Evolutionary conservation across 225 moss, liverwort and hornwort genomes (phyloP), one percentile per base, ranked within the genome.

Genomic region (Anthoceros angustus): DNA sequence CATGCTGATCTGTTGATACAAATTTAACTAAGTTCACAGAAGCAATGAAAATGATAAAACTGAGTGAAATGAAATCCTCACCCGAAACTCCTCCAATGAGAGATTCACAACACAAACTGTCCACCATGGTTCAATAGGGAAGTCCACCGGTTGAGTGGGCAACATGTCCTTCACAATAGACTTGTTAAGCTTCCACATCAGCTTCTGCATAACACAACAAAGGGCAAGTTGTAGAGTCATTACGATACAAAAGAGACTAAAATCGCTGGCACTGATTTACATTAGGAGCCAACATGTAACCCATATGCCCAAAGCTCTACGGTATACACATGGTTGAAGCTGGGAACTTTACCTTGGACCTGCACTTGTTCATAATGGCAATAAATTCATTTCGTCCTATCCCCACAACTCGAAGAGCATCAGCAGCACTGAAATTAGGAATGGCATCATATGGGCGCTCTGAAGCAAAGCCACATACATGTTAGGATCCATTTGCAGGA

Each of bases 181-280:
- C 72, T 98, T 98, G 71, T 98, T 98, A 63, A 98, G 85, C 86
- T 98, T 98, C 98, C 98, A 98, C 98, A 98, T 98, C 25, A 98
- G 65, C 77, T 89, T 98, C 95, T 98, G 80, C 72, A 79, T 23
- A 12, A 25, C 12, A 15, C 10, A 6, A 41, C 9, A 43, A 25
- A 9, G 15, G 15, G 12, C 60, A 71, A 63, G 66, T 74, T 32
- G 50, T 63, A 64, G 26, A 42, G 23, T 2, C 55, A 15, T 7
- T 8, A 5, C 18, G 5, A 55, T 12, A 48, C 14, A 48, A 48
- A 32, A 32, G 32, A 32, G 32, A 32, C 32, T 32, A 1, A 32
- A 32, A 32, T 32, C 32, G 4, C 32, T 1, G 32, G 1, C 32
- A 32, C 32, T 32, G 32, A 4, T 32, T 1, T 32, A 32, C 32